Evolutionary conservation across 129 eudicot genomes (phyloP), one percentile per base, ranked within the genome.

Genomic region (Tagetes erecta): DNA sequence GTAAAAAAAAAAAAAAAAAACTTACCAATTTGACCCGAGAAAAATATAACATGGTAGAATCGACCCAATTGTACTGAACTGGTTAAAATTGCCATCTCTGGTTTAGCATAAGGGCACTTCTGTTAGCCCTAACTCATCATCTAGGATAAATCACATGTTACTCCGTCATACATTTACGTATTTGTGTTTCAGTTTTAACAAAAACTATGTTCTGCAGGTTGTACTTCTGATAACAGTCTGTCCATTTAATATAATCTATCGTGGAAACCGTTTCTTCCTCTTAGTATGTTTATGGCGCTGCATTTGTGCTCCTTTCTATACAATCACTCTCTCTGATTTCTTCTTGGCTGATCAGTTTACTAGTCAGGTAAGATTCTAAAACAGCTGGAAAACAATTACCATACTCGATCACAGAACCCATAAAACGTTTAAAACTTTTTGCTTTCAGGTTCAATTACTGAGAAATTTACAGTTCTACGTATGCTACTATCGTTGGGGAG

Each of bases 321-420:
- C 30, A 12, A 36, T 62, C 45, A 62, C 68, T 33, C 89, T 89
- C 49, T 73, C 89, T 37, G 96, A 89, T 78, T 86, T 86, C 82
- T 75, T 86, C 83, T 79, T 89, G 80, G 96, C 85, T n/a, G 96
- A 89, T 82, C 92, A 89, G 83, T 70, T 89, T 40, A 86, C 92
- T 20, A 86, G 96, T 80, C 96, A 89, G 96, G 96, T 88, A 74
- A 9, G 47, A 64, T 65, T 39, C 3, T 10, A 36, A 75, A 1
- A 64, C 42, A 64, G 64, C n/a, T 0, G 6, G 0, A 4, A 51
- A 49, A 45, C 30, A 63, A 30, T 40, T 4, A 10, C 52, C 67
- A 37, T 37, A 36, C 44, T 5, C 4, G n/a, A 36, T 35, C 67
- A 37, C 36, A 3, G 31, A 12, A 37, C 27, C 67, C 27, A 62